Conservation (phyloP, 345 rosid genomes). For the Zanthoxylum bungeanum region DNA sequence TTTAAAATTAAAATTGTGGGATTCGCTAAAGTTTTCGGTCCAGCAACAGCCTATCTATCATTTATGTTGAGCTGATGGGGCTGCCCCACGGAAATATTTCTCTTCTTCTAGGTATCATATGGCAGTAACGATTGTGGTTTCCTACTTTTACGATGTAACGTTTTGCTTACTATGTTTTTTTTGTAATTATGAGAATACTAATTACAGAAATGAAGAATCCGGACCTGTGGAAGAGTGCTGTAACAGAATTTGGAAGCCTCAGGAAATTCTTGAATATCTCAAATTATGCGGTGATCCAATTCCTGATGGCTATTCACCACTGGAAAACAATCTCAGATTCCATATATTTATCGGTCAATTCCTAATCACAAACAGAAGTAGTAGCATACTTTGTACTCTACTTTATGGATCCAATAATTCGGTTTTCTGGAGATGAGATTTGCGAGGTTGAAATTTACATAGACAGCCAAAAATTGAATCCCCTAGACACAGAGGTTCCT, state of each 20-base stretch:
- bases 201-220: not conserved
- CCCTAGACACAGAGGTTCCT: not conserved
- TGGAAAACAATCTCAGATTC: conserved; percentile 1
- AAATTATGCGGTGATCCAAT: not conserved
- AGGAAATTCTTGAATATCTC: not conserved
- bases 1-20: too few species aligned
- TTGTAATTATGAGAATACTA: too few species aligned
- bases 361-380: not conserved
- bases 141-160: not conserved
- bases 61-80: too few species aligned
- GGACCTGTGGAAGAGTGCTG: not conserved
- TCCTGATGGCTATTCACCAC: rapidly evolving
- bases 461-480: not conserved
- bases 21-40: too few species aligned
- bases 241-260: conserved; percentile 10
- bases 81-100: too few species aligned
- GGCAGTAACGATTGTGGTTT: too few species aligned
- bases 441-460: conserved; percentile 5
- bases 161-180: not conserved
- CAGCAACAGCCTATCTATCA: too few species aligned
- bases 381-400: conserved; percentile 9
- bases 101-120: too few species aligned
- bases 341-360: conserved; percentile 11
- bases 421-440: not conserved
- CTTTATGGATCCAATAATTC: not conserved